A percentile compares a stretch with the other conserved stretches of the same genome.
These are phyloP conservation scores for Atkinsonella hypoxylon DNA, from an alignment of 2,329 filamentous ascomycete genomes.

Conservation along the genomic window DNA sequence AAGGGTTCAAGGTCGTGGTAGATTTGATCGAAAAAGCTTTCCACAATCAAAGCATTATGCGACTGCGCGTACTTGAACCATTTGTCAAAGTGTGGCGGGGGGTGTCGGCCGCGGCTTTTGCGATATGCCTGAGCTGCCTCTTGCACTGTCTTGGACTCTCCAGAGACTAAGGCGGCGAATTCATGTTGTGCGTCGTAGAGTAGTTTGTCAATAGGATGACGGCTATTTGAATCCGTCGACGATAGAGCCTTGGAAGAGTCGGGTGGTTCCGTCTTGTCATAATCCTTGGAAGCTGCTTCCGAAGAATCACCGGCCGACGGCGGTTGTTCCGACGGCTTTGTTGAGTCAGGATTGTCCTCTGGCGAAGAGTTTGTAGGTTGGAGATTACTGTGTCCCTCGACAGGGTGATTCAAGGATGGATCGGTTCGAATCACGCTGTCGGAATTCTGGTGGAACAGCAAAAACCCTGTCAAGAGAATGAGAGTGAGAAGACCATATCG, in stretches of 20 bases:
- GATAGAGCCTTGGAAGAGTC: background rate
- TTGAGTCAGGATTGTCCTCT: background rate
- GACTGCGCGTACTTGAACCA: constrained; percentile 46
- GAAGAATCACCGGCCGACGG: background rate
- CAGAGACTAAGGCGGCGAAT: constrained; percentile 27
- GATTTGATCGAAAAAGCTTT: constrained; percentile 53
- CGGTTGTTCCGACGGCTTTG: background rate
- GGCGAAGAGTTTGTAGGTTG: background rate
- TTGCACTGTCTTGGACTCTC: constrained; percentile 36
- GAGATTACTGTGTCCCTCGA: background rate
- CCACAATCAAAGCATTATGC: constrained; percentile 42
- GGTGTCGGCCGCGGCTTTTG: constrained; percentile 45
- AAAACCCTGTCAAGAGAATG: constrained; percentile 22
- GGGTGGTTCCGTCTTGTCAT: constrained; percentile 2
- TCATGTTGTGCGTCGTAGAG: constrained; percentile 32
- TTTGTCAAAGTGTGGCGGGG: constrained; percentile 48
- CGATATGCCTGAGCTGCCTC: constrained; percentile 47
- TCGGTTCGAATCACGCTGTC: constrained; percentile 1
- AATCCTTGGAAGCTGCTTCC: background rate
- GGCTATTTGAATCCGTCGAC: constrained; percentile 2
- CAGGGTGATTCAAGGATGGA: background rate
- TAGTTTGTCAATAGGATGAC: constrained; percentile 41
- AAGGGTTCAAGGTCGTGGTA: constrained; percentile 49
- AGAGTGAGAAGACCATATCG: constrained; percentile 27
- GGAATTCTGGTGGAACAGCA: constrained; percentile 15